These are phyloP conservation scores for Cyphellophora europaea DNA, from an alignment of 2,329 filamentous ascomycete genomes.

Conservation along the genomic window DNA sequence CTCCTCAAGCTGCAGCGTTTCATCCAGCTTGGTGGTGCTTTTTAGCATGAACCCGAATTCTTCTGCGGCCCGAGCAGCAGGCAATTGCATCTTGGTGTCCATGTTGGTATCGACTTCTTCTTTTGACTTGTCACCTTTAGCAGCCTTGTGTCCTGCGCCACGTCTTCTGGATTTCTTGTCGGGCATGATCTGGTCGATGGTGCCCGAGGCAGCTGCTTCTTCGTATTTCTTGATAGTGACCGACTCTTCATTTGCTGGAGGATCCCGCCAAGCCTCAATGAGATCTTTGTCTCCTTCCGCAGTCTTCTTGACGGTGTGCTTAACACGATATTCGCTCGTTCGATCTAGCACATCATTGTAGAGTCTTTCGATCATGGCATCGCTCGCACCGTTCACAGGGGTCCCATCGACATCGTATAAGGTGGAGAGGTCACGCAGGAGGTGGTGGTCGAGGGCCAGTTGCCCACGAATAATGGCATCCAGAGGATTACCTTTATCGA, in stretches of 20 bases:
- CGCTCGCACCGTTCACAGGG: constrained; percentile 66
- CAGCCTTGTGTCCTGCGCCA: constrained; percentile 37
- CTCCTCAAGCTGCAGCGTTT: constrained; percentile 61
- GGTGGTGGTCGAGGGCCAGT: constrained; percentile 75
- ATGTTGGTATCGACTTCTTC: constrained; percentile 61
- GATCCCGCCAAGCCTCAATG: constrained; percentile 75
- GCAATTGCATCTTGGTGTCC: constrained; percentile 63
- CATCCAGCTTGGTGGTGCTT: constrained; percentile 50
- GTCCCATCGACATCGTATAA: constrained; percentile 64
- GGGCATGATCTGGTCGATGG: constrained; percentile 32
- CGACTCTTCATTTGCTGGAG: constrained; percentile 58
- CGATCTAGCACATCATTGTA: constrained; percentile 94
- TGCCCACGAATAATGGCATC: constrained; percentile 88
- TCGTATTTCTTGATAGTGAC: constrained; percentile 67
- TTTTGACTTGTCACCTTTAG: constrained; percentile 48
- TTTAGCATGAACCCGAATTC: constrained; percentile 75
- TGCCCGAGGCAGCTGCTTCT: constrained; percentile 55
- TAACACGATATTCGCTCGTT: constrained; percentile 82
- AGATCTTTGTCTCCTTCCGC: constrained; percentile 75
- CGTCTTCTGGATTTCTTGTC: constrained; percentile 31
- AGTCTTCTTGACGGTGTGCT: constrained; percentile 57
- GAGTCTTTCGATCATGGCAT: constrained; percentile 77
- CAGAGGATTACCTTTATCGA: constrained; percentile 88
- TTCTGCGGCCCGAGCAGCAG: constrained; percentile 67
- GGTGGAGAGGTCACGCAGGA: constrained; percentile 68